phyloP scores from a whole-genome alignment of 495 filamentous ascomycete genomes.

The Hypoxylon intermedium region DNA sequence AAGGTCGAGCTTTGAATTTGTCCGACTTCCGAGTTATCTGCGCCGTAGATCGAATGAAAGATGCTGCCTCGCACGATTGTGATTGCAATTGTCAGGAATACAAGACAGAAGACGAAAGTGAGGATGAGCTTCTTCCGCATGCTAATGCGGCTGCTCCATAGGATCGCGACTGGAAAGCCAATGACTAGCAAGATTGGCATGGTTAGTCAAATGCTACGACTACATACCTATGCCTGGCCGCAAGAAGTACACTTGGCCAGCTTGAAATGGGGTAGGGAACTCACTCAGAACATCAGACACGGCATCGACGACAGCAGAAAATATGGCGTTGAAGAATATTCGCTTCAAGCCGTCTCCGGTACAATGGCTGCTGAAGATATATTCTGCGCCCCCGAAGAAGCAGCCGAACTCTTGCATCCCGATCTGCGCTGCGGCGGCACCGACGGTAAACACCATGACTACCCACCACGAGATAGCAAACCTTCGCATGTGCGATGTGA shows the following conservation, averaged over 20 bases:
- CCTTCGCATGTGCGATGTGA: background rate
- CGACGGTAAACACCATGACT: slow-evolving; percentile 14
- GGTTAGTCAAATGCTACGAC: background rate
- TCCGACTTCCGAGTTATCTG: background rate
- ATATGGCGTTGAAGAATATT: slow-evolving; percentile 12
- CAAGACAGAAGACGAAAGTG: slow-evolving; percentile 24
- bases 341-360: background rate
- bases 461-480: slow-evolving; percentile 19
- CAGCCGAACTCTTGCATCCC: slow-evolving; percentile 13
- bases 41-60: slow-evolving; percentile 11
- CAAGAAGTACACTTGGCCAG: background rate
- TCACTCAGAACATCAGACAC: slow-evolving; percentile 20
- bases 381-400: slow-evolving; percentile 6
- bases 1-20: slow-evolving; percentile 1
- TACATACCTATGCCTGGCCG: background rate
- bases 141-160: slow-evolving; percentile 21
- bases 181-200: slow-evolving; percentile 3
- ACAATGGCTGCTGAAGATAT: slow-evolving; percentile 10
- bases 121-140: slow-evolving; percentile 21
- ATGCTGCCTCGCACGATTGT: slow-evolving; percentile 24
- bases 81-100: slow-evolving; percentile 25
- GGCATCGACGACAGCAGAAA: slow-evolving; percentile 11
- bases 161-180: slow-evolving; percentile 21
- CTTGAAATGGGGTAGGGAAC: background rate
- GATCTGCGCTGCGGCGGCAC: background rate